These are phyloP conservation scores for Mortierella sp. DNA, from an alignment of 371 early-diverging fungal genomes.

Conservation along the genomic window DNA sequence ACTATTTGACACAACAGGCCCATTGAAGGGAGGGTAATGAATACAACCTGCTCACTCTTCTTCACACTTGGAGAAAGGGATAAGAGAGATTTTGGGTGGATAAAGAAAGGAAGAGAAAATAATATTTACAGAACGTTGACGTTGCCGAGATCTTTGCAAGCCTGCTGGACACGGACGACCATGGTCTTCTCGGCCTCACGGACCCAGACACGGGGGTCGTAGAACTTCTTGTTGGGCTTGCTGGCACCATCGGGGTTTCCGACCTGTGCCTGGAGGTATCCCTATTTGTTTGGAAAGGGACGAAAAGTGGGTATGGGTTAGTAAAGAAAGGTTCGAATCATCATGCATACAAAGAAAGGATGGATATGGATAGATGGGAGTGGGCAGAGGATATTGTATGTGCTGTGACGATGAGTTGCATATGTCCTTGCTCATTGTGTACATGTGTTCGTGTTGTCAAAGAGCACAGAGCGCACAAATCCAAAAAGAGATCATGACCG, in stretches of 20 bases:
- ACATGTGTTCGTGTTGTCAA: neutral
- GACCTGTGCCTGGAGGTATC: constrained; percentile 88
- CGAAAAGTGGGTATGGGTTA: neutral
- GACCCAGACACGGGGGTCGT: constrained; percentile 93
- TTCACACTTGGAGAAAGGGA: neutral
- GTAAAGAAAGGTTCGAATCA: neutral
- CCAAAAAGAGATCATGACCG: neutral
- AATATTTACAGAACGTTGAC: constrained; percentile 75
- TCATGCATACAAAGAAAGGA: neutral
- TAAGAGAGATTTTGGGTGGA: neutral
- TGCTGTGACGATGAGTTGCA: constrained; percentile 3
- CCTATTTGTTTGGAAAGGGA: constrained; percentile 42
- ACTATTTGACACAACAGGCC: constrained; percentile 11
- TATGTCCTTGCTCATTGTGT: neutral
- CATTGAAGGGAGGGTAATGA: neutral
- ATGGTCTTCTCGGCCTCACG: constrained; percentile 91
- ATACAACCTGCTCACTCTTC: neutral
- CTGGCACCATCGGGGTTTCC: constrained; percentile 92
- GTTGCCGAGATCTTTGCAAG: constrained; percentile 84
- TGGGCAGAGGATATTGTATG: no score
- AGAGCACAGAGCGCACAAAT: neutral
- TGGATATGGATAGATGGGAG: neutral
- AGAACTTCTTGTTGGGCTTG: constrained; percentile 96
- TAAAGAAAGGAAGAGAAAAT: neutral
- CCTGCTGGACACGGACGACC: constrained; percentile 82